phyloP scores from a whole-genome alignment of 306 rosid genomes.

The Dalbergia cultrata region DNA sequence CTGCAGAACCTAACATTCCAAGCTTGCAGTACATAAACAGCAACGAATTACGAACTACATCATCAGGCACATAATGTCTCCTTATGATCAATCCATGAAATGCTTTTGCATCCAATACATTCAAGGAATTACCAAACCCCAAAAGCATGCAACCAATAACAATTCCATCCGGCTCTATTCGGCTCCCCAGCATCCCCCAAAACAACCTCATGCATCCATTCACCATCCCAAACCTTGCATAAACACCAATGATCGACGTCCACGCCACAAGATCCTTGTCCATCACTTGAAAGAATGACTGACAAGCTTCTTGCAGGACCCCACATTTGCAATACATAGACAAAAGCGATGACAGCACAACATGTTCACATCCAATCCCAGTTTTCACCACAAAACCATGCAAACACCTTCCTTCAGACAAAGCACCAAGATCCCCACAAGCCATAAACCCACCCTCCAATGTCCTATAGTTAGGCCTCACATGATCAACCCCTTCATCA shows the following conservation, averaged over 20 bases:
- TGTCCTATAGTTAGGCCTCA: slow-evolving; percentile 71
- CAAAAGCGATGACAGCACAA: slow-evolving; percentile 64
- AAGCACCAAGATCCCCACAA: slow-evolving; percentile 68
- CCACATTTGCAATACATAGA: slow-evolving; percentile 79
- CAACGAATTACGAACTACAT: slow-evolving; percentile 58
- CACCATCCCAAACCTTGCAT: slow-evolving; percentile 71
- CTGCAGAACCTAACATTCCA: slow-evolving; percentile 64
- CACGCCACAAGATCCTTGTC: slow-evolving; percentile 73
- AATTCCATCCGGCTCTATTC: slow-evolving; percentile 66
- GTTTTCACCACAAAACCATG: slow-evolving; percentile 67
- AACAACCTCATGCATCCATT: slow-evolving; percentile 61
- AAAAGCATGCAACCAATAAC: slow-evolving; percentile 68
- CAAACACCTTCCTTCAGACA: slow-evolving; percentile 69
- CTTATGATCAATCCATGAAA: slow-evolving; percentile 70
- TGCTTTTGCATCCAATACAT: slow-evolving; percentile 62
- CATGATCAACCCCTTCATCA: slow-evolving; percentile 56
- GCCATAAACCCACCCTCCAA: slow-evolving; percentile 82
- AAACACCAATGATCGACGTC: slow-evolving; percentile 70
- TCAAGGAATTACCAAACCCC: slow-evolving; percentile 65
- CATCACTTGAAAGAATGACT: slow-evolving; percentile 57
- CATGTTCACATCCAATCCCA: slow-evolving; percentile 62
- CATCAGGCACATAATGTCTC: slow-evolving; percentile 49
- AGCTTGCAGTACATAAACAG: slow-evolving; percentile 79
- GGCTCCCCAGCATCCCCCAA: slow-evolving; percentile 61
- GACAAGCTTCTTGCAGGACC: slow-evolving; percentile 62